Percentiles rank a stretch among this genome's conserved stretches.
These are phyloP conservation scores for Elongisporangium prolatum DNA, from an alignment of 352 stramenopile species.

Conservation along the genomic window DNA sequence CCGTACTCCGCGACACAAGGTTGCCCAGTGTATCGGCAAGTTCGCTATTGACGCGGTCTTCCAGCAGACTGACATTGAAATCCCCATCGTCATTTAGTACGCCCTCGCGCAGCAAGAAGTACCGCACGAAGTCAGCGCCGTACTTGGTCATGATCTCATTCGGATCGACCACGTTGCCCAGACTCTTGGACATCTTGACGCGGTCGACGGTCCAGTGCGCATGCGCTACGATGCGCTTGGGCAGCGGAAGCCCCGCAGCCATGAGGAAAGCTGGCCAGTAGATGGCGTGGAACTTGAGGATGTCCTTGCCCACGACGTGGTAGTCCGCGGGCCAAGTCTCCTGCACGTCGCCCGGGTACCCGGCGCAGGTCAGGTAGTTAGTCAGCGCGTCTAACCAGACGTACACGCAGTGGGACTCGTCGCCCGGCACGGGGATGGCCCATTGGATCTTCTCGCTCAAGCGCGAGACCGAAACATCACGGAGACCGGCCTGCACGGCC, in stretches of 20 bases:
- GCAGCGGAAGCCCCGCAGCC: conserved; percentile 88
- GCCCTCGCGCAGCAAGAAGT: conserved; percentile 87
- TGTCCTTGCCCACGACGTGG: conserved; percentile 98
- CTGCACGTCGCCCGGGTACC: conserved; percentile 76
- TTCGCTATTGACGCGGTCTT: conserved; percentile 96
- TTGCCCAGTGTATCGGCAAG: conserved; percentile 90
- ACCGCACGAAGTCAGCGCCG: conserved; percentile 93
- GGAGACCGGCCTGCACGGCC: conserved; percentile 88
- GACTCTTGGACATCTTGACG: conserved; percentile 99
- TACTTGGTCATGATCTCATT: conserved; percentile 90
- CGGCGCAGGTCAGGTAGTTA: conserved; percentile 97
- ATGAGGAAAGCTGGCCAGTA: conserved; percentile 98
- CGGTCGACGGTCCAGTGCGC: conserved; percentile 98
- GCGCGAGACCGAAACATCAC: conserved; percentile 96
- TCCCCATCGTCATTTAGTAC: conserved; percentile 95
- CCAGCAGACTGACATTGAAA: conserved; percentile 81
- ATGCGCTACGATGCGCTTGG: conserved; percentile 95
- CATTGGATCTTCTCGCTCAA: conserved; percentile 94
- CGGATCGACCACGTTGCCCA: conserved; percentile 98
- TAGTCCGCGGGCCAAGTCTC: conserved; percentile 69
- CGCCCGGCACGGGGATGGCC: conserved; percentile 93
- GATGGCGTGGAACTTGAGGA: conserved; percentile 98
- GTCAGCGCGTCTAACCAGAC: conserved; percentile 99
- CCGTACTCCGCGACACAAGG: conserved; percentile 72
- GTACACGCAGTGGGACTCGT: conserved; percentile 95